Evolutionary conservation across 768 basidiomycete species (phyloP), one percentile per base, ranked within the genome.

Genomic region (Pleurotus tuber-regium): DNA sequence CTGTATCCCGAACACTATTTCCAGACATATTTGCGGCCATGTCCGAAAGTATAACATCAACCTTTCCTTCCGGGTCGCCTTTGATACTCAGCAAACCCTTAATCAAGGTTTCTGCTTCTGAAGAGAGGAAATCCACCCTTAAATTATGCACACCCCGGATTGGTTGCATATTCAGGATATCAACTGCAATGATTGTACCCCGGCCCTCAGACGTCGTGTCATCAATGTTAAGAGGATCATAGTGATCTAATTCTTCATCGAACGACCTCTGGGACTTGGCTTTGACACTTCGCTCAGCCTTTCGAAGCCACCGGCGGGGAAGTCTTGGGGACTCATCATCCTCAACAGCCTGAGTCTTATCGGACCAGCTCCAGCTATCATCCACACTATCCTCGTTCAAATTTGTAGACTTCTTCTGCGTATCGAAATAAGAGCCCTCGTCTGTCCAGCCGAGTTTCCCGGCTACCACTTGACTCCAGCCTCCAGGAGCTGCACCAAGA

Each of bases 401-500:
- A n/a, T 16, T n/a, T n/a, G 35, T 10, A n/a, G 35, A 38, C 21
- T 19, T 23, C 16, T n/a, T 12, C 16, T 4, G 10, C 14, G 26
- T 23, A 14, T n/a, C 11, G 1, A 16, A n/a, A 11, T 10, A 12
- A 28, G 53, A 42, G 7, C 23, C 31, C 23, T 59, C 53, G 26
- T 57, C 58, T 12, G 35, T 42, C 75, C 79, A 82, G 2, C 84
- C 83, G n/a, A 90, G 63, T 51, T 80, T 77, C 26, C 72, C 73
- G 0, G 82, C 78, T 11, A 82, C 84, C 9, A 93, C 93, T 62
- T 97, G 94, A 43, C 87, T 88, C 95, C 96, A 98, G 0, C 92
- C 92, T 0, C 94, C 94, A 0, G 95, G 96, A 0, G 93, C 91
- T 0, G 90, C 90, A 12, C 96, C 95, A 18, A 97, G 79, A 66